Base-by-base conservation (phyloP, 306 rosid genomes). In the Neltuma alba region DNA sequence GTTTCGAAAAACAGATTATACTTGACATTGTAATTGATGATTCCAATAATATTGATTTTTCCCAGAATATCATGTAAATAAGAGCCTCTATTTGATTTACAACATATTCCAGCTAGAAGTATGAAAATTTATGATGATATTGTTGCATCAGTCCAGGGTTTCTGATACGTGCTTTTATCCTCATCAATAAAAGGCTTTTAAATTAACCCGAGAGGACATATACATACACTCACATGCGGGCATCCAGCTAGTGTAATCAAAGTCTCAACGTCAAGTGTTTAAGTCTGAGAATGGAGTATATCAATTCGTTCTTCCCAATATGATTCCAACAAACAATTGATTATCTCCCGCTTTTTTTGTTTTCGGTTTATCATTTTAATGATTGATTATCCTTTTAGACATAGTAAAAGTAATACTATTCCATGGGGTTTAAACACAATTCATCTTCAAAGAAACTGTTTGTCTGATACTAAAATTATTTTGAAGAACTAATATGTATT, bases 11-110 rank as follows among this genome's bases (percentile, higher is more conserved):
- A 85, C 28, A 58, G n/a, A 68, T 66, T 2, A 67, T 61, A 74
- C 57, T 69, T 68, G 72, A 68, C 79, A 68, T 81, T 81, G 68
- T 81, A 69, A 78, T 62, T 54, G 65, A 81, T 78, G 88, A 15
- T 64, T 70, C 57, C 76, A 54, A 54, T 54, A 21, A 54, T 54
- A 44, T 79, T 52, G 38, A 60, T 74, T 72, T 67, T 77, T 68
- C 62, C 80, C 44, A 85, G 28, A 69, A 21, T 9, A 62, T 75
- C 76, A 20, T 74, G 55, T 82, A 5, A 52, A 33, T 34, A 30
- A 57, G 40, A 68, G 40, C 44, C 40, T 77, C 18, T 54, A 11
- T 57, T n/a, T 55, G 38, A 74, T 33, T 27, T 4, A 36, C 9
- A 36, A 13, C 16, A 36, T 4, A 45, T 23, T 10, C 63, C 30